These are phyloP conservation scores for Spongispora temasekensis DNA, from an alignment of 1,284 basidiomycete species.

Conservation along the genomic window DNA sequence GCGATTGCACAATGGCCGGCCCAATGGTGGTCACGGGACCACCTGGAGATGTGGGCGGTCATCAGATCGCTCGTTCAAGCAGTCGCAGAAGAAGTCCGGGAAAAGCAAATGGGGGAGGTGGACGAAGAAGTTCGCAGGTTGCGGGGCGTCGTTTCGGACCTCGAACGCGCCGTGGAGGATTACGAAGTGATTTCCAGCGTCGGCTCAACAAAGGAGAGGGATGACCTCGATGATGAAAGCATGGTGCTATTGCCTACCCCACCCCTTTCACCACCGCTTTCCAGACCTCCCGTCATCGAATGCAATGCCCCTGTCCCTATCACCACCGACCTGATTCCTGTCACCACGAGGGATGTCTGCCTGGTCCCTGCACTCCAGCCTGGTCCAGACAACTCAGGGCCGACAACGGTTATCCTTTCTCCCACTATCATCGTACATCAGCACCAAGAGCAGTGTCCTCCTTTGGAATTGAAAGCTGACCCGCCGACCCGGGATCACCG, in stretches of 20 bases:
- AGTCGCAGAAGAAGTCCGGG: conserved; percentile 63
- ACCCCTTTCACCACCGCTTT: conserved; percentile 23
- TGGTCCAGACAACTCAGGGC: conserved; percentile 2
- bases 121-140: conserved; percentile 46
- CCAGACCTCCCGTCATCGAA: conserved; percentile 17
- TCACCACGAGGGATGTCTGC: conserved; percentile 6
- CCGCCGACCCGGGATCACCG: conserved; percentile 6
- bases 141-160: conserved; percentile 49
- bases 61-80: conserved; percentile 57
- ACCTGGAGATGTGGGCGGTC: conserved; percentile 57
- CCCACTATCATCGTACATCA: conserved; percentile 34
- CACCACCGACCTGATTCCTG: background rate
- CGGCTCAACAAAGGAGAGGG: conserved; percentile 22
- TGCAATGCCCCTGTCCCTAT: conserved; percentile 14
- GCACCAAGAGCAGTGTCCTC: conserved; percentile 16
- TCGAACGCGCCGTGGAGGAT: conserved; percentile 45
- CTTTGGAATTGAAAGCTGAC: conserved; percentile 11
- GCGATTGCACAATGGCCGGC: conserved; percentile 70
- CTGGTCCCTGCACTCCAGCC: background rate
- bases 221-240: conserved; percentile 11
- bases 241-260: conserved; percentile 27
- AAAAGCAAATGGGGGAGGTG: conserved; percentile 45
- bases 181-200: conserved; percentile 31
- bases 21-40: conserved; percentile 62
- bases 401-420: conserved; percentile 21